These are phyloP conservation scores for Pseudopithomyces chartarum DNA, from an alignment of 2,329 filamentous ascomycete genomes.

Conservation along the genomic window DNA sequence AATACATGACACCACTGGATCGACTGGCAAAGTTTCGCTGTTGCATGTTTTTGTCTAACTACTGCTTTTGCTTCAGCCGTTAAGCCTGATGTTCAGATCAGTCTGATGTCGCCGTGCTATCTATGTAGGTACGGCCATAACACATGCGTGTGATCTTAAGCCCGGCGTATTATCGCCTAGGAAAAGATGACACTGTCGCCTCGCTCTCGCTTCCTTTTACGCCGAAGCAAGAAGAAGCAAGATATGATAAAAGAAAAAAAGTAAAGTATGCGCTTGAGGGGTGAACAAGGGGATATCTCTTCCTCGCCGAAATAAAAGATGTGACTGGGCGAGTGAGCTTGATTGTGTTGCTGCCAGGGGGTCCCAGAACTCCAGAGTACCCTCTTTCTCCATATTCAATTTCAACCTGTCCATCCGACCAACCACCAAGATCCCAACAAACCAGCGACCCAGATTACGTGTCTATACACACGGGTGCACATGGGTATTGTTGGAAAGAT, in stretches of 20 bases:
- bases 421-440: constrained; percentile 17
- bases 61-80: constrained; percentile 23
- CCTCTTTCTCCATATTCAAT: constrained; percentile 34
- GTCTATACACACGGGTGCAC: constrained; percentile 32
- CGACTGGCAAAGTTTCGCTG: constrained; percentile 2
- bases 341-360: constrained; percentile 26
- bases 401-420: constrained; percentile 37
- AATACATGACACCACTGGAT: constrained; percentile 15
- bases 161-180: not conserved
- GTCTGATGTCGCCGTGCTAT: constrained; percentile 29
- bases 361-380: constrained; percentile 8
- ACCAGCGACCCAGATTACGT: constrained; percentile 39
- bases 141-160: constrained; percentile 14
- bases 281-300: constrained; percentile 44
- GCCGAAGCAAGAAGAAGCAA: not conserved
- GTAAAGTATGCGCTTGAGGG: constrained; percentile 11
- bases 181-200: not conserved
- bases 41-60: too few species aligned
- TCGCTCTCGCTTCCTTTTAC: not conserved
- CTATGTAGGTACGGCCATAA: constrained; percentile 16
- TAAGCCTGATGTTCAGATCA: constrained; percentile 36
- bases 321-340: constrained; percentile 40
- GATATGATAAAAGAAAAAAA: not conserved
- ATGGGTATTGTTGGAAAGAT: not conserved
- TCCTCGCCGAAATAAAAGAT: constrained; percentile 39